Percentiles rank a stretch among this genome's conserved stretches.
phyloP scores from a whole-genome alignment of 2,329 filamentous ascomycete genomes.

The Cryphonectria naterciae region DNA sequence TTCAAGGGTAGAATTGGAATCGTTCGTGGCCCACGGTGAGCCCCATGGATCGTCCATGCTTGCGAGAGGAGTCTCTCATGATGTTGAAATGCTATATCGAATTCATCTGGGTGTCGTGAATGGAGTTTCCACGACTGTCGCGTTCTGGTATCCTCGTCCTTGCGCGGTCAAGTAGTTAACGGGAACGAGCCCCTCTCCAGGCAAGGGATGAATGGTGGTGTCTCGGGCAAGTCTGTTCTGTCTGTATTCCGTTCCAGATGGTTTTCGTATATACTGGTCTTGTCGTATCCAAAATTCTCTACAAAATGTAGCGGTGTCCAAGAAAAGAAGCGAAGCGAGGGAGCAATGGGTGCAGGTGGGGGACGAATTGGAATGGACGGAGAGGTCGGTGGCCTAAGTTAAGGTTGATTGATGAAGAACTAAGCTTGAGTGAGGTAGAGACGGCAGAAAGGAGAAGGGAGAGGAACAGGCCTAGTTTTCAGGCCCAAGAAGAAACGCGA shows the following conservation, averaged over 20 bases:
- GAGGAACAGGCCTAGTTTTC: not conserved
- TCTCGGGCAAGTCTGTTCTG: not conserved
- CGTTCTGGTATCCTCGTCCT: conserved; percentile 10
- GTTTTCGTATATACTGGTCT: not conserved
- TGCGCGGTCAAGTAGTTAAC: not conserved
- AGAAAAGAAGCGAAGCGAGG: not conserved
- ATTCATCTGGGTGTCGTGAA: conserved; percentile 20
- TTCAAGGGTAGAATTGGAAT: conserved; percentile 37
- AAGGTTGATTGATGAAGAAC: not conserved
- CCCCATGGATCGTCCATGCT: conserved; percentile 68
- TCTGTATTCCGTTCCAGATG: not conserved
- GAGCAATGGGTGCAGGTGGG: conserved; percentile 6
- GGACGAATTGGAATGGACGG: conserved; percentile 18
- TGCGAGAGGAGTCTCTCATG: conserved; percentile 35
- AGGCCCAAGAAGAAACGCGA: conserved; percentile 17
- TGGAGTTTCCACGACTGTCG: conserved; percentile 22
- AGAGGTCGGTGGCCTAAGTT: not conserved
- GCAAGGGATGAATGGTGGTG: not conserved
- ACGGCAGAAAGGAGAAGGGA: not conserved
- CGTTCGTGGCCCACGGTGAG: conserved; percentile 58
- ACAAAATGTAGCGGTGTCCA: conserved; percentile 5
- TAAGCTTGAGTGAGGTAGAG: not conserved
- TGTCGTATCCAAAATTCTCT: conserved; percentile 12
- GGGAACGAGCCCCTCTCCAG: not conserved
- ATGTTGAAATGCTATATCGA: conserved; percentile 23